Evolutionary conservation across 108 stramenopile genomes (phyloP).

Genomic region (Fragilaria crotonensis): DNA sequence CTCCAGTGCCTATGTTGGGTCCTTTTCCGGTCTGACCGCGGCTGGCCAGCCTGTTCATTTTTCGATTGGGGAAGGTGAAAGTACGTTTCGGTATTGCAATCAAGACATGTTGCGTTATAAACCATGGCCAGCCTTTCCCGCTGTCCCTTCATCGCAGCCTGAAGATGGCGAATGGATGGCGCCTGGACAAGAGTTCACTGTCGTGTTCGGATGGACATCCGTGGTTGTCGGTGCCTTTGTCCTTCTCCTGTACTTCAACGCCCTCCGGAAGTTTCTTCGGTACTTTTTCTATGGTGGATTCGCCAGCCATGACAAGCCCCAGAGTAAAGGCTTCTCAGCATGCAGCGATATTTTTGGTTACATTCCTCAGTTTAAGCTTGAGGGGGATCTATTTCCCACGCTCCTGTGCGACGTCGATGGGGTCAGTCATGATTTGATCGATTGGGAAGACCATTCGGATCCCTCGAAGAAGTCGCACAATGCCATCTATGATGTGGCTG

Average conservation of each 20-base stretch:
- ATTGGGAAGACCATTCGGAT: slow-evolving; percentile 10
- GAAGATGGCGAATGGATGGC: background rate
- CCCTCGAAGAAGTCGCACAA: slow-evolving; percentile 2
- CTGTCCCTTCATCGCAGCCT: slow-evolving; percentile 8
- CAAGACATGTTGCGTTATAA: slow-evolving; percentile 9
- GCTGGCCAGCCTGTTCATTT: background rate
- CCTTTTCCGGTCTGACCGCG: background rate
- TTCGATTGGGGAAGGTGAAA: background rate
- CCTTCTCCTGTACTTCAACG: background rate
- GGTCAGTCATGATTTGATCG: slow-evolving; percentile 6
- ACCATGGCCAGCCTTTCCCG: background rate
- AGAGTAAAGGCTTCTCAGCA: background rate
- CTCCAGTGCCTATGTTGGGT: background rate
- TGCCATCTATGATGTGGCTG: slow-evolving; percentile 3
- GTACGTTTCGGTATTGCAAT: slow-evolving; percentile 9
- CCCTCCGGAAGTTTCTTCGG: background rate
- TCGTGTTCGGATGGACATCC: slow-evolving; percentile 11
- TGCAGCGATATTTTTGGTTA: slow-evolving; percentile 5
- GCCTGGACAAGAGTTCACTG: background rate
- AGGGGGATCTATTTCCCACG: background rate
- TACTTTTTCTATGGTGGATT: background rate
- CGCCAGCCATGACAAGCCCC: background rate
- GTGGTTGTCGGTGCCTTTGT: slow-evolving; percentile 1
- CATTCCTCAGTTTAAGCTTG: slow-evolving; percentile 8
- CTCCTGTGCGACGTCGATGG: slow-evolving; percentile 3